A percentile compares a stretch with the other conserved stretches of the same genome.
phyloP scores from a whole-genome alignment of 2,329 filamentous ascomycete species.

The Fusarium piperis region DNA sequence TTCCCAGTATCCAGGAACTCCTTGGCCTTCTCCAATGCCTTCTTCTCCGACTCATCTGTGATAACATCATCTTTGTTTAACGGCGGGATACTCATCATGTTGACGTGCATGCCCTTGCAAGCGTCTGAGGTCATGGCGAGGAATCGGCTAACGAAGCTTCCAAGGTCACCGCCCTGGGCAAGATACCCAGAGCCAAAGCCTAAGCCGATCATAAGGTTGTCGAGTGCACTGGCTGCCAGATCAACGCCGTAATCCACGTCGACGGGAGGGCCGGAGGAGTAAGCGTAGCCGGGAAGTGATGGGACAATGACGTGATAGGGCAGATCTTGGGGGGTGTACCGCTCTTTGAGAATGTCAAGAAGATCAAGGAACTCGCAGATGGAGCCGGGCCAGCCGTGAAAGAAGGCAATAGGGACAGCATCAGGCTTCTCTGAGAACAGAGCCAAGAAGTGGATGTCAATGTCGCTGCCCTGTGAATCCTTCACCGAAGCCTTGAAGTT shows the following conservation, averaged over 20 bases:
- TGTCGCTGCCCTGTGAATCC: conserved; percentile 35
- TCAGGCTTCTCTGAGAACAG: conserved; percentile 61
- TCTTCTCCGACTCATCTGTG: not conserved
- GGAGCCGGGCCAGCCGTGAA: conserved; percentile 65
- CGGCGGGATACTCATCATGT: not conserved
- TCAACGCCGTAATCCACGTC: conserved; percentile 50
- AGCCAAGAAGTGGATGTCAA: conserved; percentile 62
- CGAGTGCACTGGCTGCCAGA: conserved; percentile 52
- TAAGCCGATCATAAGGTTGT: conserved; percentile 61
- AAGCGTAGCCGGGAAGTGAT: conserved; percentile 63
- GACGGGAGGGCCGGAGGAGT: conserved; percentile 59
- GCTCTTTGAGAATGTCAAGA: conserved; percentile 55
- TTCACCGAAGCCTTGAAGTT: conserved; percentile 56
- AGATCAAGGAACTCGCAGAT: conserved; percentile 66
- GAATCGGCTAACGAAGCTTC: conserved; percentile 55
- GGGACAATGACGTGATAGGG: conserved; percentile 68
- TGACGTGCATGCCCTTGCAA: conserved; percentile 16
- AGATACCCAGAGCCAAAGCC: conserved; percentile 64
- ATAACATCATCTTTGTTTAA: not conserved
- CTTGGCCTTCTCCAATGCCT: not conserved
- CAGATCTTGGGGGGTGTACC: conserved; percentile 59
- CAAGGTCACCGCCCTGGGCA: conserved; percentile 67
- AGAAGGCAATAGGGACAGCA: conserved; percentile 60
- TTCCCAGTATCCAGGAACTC: not conserved
- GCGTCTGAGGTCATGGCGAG: conserved; percentile 39